Base-by-base conservation (phyloP, 352 stramenopile genomes). In the Globisporangium irregulare region DNA sequence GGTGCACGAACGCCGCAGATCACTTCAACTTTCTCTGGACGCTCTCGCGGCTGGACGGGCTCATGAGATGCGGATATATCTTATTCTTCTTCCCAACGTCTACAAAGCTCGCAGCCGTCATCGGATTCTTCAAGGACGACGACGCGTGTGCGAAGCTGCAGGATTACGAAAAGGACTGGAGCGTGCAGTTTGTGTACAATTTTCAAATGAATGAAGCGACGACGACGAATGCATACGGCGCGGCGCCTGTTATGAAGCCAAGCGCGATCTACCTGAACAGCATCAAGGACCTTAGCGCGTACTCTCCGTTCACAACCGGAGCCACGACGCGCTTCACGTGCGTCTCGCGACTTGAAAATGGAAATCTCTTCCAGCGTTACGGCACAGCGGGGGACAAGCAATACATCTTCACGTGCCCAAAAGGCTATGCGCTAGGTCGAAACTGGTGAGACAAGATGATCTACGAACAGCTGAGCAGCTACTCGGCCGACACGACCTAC, bases 331-430 rank as follows among this genome's bases (percentile, higher is more conserved):
- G 50, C 10, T 67, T 51, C 36, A 27, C 66, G 54, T 75, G 70
- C 48, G 25, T 50, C 10, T 54, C 64, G 8, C 24, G 43, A 7
- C 48, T 75, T 14, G 55, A 67, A 25, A 70, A 70, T 27, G 61
- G 70, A 51, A 27, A 59, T 8, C 66, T 57, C 18, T 66, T 75
- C 41, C 18, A 53, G 46, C 69, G 59, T 24, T 51, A 67, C 9
- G 46, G 65, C 50, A 18, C 29, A 1, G 36, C 9, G 10, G 56
- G 54, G 2, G 22, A 14, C 22, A 59, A 43, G 18, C 61, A 66
- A 34, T 75, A 61, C 43, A 36, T 70, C 36, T 75, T 66, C 57
- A 65, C 62, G 51, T 75, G 70, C 57, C 66, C 66, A 1, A 71
- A 27, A 32, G 70, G 70, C 46, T 75, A 66, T 27, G 66, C 73